Evolutionary conservation across 495 filamentous ascomycete species (phyloP).

Genomic region (Trichocladium uniseriatum): DNA sequence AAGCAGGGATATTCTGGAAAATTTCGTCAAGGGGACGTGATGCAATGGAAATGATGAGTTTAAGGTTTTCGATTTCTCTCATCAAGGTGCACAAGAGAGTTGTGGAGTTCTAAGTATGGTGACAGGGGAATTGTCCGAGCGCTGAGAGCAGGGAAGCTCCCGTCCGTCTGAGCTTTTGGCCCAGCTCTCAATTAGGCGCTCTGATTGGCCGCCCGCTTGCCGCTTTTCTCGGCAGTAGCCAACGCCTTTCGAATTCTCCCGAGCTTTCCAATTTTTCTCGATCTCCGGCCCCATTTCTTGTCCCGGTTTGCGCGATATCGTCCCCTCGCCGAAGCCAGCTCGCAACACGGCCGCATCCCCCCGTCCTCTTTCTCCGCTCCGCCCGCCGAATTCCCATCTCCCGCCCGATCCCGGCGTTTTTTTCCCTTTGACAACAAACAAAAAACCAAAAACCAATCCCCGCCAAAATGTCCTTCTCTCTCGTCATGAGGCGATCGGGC

Average conservation of each 20-base stretch:
- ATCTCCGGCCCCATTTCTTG: conserved; percentile 3
- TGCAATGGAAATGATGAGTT: no score
- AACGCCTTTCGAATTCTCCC: conserved; percentile 32
- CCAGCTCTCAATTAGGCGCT: conserved; percentile 15
- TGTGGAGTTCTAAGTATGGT: no score
- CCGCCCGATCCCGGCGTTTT: not conserved
- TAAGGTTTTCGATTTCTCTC: no score
- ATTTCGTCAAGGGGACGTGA: no score
- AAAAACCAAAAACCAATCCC: no score
- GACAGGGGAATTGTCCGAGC: not conserved
- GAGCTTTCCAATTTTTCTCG: conserved; percentile 28
- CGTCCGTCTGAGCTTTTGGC: conserved; percentile 7
- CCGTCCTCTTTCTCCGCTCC: not conserved
- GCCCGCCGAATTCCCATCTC: conserved; percentile 3
- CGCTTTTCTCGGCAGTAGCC: conserved; percentile 13
- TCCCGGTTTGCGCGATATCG: conserved; percentile 24
- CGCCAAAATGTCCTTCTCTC: conserved; percentile 24
- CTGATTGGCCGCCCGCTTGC: conserved; percentile 24
- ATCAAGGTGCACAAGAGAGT: no score
- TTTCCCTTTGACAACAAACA: no score
- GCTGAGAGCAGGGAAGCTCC: not conserved
- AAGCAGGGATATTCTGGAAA: no score
- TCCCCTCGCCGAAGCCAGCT: conserved; percentile 13
- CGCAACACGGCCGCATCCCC: conserved; percentile 5
- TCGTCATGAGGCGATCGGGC: conserved; percentile 27